phyloP scores from a whole-genome alignment of 1,284 basidiomycete genomes.

The Malassezia nana region DNA sequence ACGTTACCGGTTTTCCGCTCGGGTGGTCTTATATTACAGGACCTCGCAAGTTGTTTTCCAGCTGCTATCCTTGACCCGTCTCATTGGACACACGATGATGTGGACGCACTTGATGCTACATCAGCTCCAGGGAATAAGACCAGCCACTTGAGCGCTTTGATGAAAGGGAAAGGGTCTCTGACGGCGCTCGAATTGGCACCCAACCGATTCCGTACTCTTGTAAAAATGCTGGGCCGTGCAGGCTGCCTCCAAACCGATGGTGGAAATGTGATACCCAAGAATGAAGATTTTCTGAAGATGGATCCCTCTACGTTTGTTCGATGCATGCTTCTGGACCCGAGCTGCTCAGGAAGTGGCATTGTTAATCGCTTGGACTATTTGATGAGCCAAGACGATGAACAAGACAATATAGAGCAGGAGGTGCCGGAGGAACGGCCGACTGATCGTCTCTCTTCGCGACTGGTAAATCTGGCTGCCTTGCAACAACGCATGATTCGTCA shows the following conservation, averaged over 20 bases:
- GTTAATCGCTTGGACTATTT: slow-evolving; percentile 38
- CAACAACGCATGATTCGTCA: slow-evolving; percentile 88
- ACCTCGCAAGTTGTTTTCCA: slow-evolving; percentile 95
- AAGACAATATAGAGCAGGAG: slow-evolving; percentile 15
- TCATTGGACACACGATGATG: neutral
- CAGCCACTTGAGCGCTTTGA: slow-evolving; percentile 73
- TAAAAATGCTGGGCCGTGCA: slow-evolving; percentile 17
- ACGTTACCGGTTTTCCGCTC: slow-evolving; percentile 54
- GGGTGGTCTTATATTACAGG: slow-evolving; percentile 84
- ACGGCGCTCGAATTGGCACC: slow-evolving; percentile 34
- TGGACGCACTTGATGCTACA: slow-evolving; percentile 75
- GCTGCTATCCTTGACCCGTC: slow-evolving; percentile 57
- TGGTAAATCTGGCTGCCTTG: slow-evolving; percentile 29
- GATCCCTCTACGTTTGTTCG: slow-evolving; percentile 20
- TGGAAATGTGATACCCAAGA: slow-evolving; percentile 26
- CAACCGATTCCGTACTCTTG: slow-evolving; percentile 21
- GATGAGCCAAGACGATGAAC: slow-evolving; percentile 14
- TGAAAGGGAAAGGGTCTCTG: slow-evolving; percentile 19
- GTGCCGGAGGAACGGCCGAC: slow-evolving; percentile 4
- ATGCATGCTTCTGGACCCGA: slow-evolving; percentile 41
- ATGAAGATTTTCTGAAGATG: slow-evolving; percentile 32
- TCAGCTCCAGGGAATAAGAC: slow-evolving; percentile 98
- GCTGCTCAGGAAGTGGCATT: slow-evolving; percentile 41
- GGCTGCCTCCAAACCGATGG: slow-evolving; percentile 8
- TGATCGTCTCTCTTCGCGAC: slow-evolving; percentile 1